Conservation (phyloP, 495 filamentous ascomycete species). For the Friedmanniomyces endolithicus region DNA sequence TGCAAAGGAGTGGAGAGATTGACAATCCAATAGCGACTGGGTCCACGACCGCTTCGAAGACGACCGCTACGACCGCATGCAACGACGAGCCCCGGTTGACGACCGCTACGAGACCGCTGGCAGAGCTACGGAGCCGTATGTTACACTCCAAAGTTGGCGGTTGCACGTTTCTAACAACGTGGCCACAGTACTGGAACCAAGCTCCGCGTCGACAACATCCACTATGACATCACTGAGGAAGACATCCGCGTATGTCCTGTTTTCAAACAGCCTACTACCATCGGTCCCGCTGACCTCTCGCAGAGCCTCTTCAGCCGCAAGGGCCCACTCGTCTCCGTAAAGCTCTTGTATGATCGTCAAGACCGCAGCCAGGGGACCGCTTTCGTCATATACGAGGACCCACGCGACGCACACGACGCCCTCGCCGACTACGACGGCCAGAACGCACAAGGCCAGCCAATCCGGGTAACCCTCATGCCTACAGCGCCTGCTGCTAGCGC, state of each 20-base stretch:
- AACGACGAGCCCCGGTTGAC: slow-evolving; percentile 12
- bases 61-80: slow-evolving; percentile 22
- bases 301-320: slow-evolving; percentile 74
- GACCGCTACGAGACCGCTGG: slow-evolving; percentile 13
- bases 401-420: slow-evolving; percentile 58
- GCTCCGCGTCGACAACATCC: slow-evolving; percentile 78
- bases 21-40: slow-evolving; percentile 54
- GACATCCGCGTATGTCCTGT: slow-evolving; percentile 51
- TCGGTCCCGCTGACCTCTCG: not conserved
- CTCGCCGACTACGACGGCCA: slow-evolving; percentile 77
- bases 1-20: not conserved
- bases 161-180: not conserved
- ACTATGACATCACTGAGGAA: slow-evolving; percentile 81
- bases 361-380: slow-evolving; percentile 82
- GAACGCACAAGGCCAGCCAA: slow-evolving; percentile 82
- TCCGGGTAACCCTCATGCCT: slow-evolving; percentile 60
- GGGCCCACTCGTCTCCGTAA: slow-evolving; percentile 55
- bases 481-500: slow-evolving; percentile 35
- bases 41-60: slow-evolving; percentile 81
- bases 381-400: slow-evolving; percentile 64
- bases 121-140: slow-evolving; percentile 2
- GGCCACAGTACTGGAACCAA: slow-evolving; percentile 47
- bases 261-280: not conserved
- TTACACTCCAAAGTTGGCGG: not conserved
- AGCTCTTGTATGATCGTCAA: slow-evolving; percentile 75